Conservation (phyloP, 768 basidiomycete species). For the Boletus reticuloceps region DNA sequence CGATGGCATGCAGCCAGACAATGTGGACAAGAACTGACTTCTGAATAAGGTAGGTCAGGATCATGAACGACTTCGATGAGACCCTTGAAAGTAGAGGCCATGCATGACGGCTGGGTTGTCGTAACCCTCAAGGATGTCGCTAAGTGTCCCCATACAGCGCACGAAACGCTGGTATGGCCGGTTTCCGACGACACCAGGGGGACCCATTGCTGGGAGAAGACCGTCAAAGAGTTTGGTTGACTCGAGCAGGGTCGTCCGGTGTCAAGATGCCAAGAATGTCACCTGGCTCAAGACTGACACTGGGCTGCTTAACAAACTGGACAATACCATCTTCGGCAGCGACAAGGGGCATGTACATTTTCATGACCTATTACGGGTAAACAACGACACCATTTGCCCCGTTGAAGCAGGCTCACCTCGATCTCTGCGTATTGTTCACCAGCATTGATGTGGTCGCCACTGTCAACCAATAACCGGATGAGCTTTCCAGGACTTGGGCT, state of each 20-base stretch:
- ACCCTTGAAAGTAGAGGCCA: slow-evolving; percentile 79
- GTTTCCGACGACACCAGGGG: too few relatives aligned
- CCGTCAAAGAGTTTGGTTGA: slow-evolving; percentile 99
- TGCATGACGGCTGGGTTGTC: slow-evolving; percentile 87
- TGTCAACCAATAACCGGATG: slow-evolving; percentile 91
- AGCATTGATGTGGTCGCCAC: slow-evolving; percentile 94
- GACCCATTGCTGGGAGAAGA: slow-evolving; percentile 80
- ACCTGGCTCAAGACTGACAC: slow-evolving; percentile 93
- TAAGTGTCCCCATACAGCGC: too few relatives aligned
- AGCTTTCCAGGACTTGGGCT: slow-evolving; percentile 97
- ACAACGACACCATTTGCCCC: neutral
- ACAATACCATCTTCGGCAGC: slow-evolving; percentile 92
- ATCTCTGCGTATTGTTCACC: slow-evolving; percentile 98
- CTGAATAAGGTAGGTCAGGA: too few relatives aligned
- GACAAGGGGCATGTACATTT: slow-evolving; percentile 99
- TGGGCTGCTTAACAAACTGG: slow-evolving; percentile 97
- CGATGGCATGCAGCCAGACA: slow-evolving; percentile 88
- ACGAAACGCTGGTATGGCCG: too few relatives aligned
- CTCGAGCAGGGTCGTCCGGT: slow-evolving; percentile 92
- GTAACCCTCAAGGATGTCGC: too few relatives aligned
- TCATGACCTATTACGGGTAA: slow-evolving; percentile 69
- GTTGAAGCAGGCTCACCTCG: slow-evolving; percentile 55
- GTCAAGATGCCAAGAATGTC: slow-evolving; percentile 97
- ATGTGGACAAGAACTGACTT: too few relatives aligned
- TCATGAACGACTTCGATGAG: slow-evolving; percentile 80